phyloP scores from a whole-genome alignment of 202 grass and related monocot genomes.

The Carex sylvatica region DNA sequence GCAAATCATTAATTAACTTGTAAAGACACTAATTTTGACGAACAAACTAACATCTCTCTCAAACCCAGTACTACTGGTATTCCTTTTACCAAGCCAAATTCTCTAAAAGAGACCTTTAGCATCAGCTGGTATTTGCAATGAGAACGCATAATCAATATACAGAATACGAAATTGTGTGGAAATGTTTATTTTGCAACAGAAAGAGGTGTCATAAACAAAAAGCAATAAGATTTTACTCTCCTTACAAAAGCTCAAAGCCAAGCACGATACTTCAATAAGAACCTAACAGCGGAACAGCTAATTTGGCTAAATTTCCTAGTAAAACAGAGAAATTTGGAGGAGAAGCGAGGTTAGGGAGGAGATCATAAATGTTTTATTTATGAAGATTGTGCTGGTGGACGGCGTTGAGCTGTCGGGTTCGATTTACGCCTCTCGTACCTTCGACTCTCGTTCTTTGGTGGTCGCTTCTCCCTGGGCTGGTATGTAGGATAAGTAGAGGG shows the following conservation, averaged over 20 bases:
- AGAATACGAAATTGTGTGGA: background rate
- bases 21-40: background rate
- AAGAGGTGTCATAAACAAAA: background rate
- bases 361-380: slow-evolving; percentile 36
- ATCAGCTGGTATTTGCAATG: background rate
- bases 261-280: background rate
- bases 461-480: slow-evolving; percentile 79
- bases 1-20: background rate
- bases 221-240: background rate
- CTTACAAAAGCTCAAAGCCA: background rate
- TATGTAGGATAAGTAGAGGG: slow-evolving; percentile 98
- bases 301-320: slow-evolving; percentile 8
- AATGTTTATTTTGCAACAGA: background rate
- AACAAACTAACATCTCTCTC: background rate
- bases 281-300: background rate
- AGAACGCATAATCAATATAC: background rate
- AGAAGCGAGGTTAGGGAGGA: background rate
- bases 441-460: slow-evolving; percentile 82
- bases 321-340: background rate
- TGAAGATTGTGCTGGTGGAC: slow-evolving; percentile 57
- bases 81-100: background rate
- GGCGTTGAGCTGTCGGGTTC: slow-evolving; percentile 47
- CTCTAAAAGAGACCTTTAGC: background rate
- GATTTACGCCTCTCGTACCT: slow-evolving; percentile 78
- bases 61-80: background rate